phyloP scores from a whole-genome alignment of 352 stramenopile species.

The Phytophthora agathidicida region DNA sequence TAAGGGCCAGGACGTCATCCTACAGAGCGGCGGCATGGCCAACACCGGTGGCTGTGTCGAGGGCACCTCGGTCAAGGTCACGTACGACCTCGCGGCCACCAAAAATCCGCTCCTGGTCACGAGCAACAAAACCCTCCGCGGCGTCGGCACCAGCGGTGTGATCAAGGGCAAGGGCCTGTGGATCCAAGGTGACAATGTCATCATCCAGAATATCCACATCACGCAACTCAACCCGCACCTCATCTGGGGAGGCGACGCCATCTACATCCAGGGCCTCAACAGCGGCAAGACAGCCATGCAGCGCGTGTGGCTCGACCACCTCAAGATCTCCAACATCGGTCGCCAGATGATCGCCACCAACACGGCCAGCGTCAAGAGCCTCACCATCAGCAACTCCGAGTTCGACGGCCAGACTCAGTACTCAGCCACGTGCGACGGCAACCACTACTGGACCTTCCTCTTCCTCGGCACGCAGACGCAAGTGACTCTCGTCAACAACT shows the following conservation, averaged over 20 bases:
- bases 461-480: slow-evolving; percentile 32
- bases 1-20: slow-evolving; percentile 61
- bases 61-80: slow-evolving; percentile 31
- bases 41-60: slow-evolving; percentile 58
- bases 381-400: slow-evolving; percentile 60
- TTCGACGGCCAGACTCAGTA: slow-evolving; percentile 50
- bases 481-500: slow-evolving; percentile 41
- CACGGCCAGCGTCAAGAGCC: slow-evolving; percentile 32
- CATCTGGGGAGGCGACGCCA: slow-evolving; percentile 20
- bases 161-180: slow-evolving; percentile 54
- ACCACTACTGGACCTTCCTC: slow-evolving; percentile 56
- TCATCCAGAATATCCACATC: slow-evolving; percentile 36
- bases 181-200: slow-evolving; percentile 47
- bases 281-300: slow-evolving; percentile 22
- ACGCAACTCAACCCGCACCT: slow-evolving; percentile 3
- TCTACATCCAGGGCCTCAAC: slow-evolving; percentile 35
- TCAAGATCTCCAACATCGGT: slow-evolving; percentile 44
- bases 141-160: slow-evolving; percentile 40
- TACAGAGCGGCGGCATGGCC: slow-evolving; percentile 53
- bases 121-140: slow-evolving; percentile 53
- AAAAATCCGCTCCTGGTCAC: slow-evolving; percentile 40
- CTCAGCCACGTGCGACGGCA: slow-evolving; percentile 53
- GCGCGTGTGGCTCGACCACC: slow-evolving; percentile 57
- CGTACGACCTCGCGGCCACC: slow-evolving; percentile 30
- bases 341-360: slow-evolving; percentile 48